phyloP scores from a whole-genome alignment of 371 early-diverging fungal genomes.

The Mortierella sp. region DNA sequence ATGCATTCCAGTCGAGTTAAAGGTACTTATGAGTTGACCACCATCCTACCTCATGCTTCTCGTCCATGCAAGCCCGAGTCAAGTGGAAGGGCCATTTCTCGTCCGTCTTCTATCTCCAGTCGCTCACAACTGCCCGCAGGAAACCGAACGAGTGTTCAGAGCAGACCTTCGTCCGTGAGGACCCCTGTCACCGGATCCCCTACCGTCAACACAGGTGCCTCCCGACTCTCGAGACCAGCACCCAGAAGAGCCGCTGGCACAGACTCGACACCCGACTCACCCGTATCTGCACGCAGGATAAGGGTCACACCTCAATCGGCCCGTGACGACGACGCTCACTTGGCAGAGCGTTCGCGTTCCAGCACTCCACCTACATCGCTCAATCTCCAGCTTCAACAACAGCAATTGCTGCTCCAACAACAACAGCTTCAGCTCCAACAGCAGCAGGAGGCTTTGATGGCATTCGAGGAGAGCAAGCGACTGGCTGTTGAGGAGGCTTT shows the following conservation, averaged over 20 bases:
- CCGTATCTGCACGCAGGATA: slow-evolving; percentile 21
- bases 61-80: slow-evolving; percentile 16
- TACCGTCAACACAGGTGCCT: slow-evolving; percentile 10
- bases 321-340: slow-evolving; percentile 25
- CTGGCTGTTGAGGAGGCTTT: slow-evolving; percentile 6
- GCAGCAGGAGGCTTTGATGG: slow-evolving; percentile 18
- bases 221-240: slow-evolving; percentile 32
- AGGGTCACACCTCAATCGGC: slow-evolving; percentile 16
- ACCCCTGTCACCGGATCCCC: slow-evolving; percentile 9
- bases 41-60: not conserved
- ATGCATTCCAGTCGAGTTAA: not conserved
- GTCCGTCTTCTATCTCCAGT: slow-evolving; percentile 25
- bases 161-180: slow-evolving; percentile 25
- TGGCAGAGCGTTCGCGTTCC: slow-evolving; percentile 34
- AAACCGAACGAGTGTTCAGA: slow-evolving; percentile 11
- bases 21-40: not conserved
- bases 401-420: slow-evolving; percentile 39
- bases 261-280: slow-evolving; percentile 26
- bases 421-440: slow-evolving; percentile 36
- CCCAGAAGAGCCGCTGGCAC: slow-evolving; percentile 24
- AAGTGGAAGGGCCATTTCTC: slow-evolving; percentile 21
- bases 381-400: slow-evolving; percentile 19
- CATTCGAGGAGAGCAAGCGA: slow-evolving; percentile 8
- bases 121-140: slow-evolving; percentile 23
- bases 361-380: slow-evolving; percentile 42